Evolutionary conservation across 371 early-diverging fungal genomes (phyloP).

Genomic region (Mucor racemosus): DNA sequence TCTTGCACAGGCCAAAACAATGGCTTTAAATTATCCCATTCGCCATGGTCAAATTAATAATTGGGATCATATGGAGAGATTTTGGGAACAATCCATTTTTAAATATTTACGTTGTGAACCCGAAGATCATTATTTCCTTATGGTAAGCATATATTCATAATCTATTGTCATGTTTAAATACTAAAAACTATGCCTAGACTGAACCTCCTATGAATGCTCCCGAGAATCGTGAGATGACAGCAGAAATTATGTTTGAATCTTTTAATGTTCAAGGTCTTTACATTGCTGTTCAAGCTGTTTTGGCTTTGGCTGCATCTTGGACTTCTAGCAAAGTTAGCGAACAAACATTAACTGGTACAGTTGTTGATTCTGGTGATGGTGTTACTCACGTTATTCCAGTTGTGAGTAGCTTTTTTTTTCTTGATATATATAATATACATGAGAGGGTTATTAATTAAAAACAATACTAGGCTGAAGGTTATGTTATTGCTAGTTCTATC

Average conservation of each 20-base stretch:
- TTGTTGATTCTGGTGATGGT: slow-evolving; percentile 97
- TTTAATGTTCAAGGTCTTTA: slow-evolving; percentile 90
- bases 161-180: background rate
- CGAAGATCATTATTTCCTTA: slow-evolving; percentile 94
- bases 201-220: slow-evolving; percentile 93
- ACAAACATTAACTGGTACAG: slow-evolving; percentile 94
- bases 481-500: slow-evolving; percentile 96
- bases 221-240: slow-evolving; percentile 93
- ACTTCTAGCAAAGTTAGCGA: slow-evolving; percentile 77
- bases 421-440: background rate
- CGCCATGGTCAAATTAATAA: slow-evolving; percentile 91
- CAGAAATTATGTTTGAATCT: slow-evolving; percentile 93
- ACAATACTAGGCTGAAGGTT: slow-evolving; percentile 87
- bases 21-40: slow-evolving; percentile 85
- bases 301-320: slow-evolving; percentile 92
- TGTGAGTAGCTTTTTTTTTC: slow-evolving; percentile 53
- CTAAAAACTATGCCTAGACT: slow-evolving; percentile 53
- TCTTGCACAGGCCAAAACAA: slow-evolving; percentile 82
- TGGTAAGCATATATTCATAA: slow-evolving; percentile 51
- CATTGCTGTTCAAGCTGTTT: slow-evolving; percentile 93
- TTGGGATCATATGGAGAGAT: slow-evolving; percentile 95
- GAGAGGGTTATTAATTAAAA: background rate
- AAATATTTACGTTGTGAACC: slow-evolving; percentile 97
- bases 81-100: slow-evolving; percentile 97
- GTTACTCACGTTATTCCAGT: slow-evolving; percentile 99